Evolutionary conservation across 495 filamentous ascomycete genomes (phyloP), one percentile per base, ranked within the genome.

Genomic region (Hamigera avellanea): DNA sequence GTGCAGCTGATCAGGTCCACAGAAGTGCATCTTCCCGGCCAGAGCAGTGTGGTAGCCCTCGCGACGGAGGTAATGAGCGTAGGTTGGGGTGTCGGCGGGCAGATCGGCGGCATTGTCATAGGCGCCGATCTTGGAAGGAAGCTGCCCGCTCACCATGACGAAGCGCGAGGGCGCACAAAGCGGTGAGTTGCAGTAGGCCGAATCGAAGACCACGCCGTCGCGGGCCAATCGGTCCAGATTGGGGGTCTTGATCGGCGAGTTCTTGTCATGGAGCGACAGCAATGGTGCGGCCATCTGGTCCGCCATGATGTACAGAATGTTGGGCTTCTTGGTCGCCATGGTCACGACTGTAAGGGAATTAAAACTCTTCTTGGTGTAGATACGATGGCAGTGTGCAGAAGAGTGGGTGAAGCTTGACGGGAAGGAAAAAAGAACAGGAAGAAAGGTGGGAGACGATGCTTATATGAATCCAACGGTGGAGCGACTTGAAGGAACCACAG

Each of bases 1-100:
- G 56, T 94, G 86, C 35, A 93, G 67, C 61, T 94, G 86, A 49
- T 94, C 86, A 1, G 69, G 67, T 31, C 86, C 86, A 39, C 87
- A 83, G 57, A 94, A 94, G 54, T 94, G 86, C 86, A 94, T 94
- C 69, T 94, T 94, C 36, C 86, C 86, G 0, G 86, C 83, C 43
- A 94, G 61, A 3, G 77, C 79, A n/a, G 86, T 91, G 59, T 93
- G 80, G 49, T 94, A 94, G 30, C 82, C 83, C 49, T 80, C 73
- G 12, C 69, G 64, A n/a, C 86, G 82, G 29, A 94, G 65, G 55
- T 93, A 89, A 49, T 94, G 86, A 4, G 86, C 84, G 53, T 88
- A 93, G 2, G 86, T 93, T 2, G 84, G 86, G 18, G 76, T 69
- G 40, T 89, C 83, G 35, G 75, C 75, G 19, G 72, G 69, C 40